These are phyloP conservation scores for Hordeum pubiflorum DNA, from an alignment of 202 grass and related monocot species.

Conservation along the genomic window DNA sequence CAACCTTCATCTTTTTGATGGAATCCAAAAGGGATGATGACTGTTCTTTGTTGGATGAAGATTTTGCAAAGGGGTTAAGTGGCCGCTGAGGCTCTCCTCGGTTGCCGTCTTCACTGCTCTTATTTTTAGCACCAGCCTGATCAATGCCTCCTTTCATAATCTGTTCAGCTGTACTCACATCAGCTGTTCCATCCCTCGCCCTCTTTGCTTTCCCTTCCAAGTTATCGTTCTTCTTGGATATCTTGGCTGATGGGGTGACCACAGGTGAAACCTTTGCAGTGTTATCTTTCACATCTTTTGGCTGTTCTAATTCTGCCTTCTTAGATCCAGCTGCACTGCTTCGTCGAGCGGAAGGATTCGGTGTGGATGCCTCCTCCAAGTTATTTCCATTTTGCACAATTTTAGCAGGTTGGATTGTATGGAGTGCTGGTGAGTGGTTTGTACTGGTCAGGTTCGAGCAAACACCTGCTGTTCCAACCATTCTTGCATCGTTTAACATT, in stretches of 20 bases:
- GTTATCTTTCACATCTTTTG: background rate
- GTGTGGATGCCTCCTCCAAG: background rate
- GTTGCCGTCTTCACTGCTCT: background rate
- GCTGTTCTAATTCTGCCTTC: constrained; percentile 24
- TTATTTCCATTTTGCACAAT: constrained; percentile 17
- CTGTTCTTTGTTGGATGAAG: constrained; percentile 37
- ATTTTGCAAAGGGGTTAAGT: constrained; percentile 61
- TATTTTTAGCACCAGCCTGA: background rate
- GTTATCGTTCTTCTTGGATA: constrained; percentile 20
- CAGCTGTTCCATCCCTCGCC: background rate
- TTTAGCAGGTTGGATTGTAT: constrained; percentile 4
- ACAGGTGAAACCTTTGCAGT: constrained; percentile 9
- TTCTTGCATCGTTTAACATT: constrained; percentile 23
- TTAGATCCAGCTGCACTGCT: constrained; percentile 22
- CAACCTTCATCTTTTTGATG: constrained; percentile 61
- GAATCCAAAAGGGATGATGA: constrained; percentile 53
- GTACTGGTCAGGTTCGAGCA: constrained; percentile 13
- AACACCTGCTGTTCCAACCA: background rate
- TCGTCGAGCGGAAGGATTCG: background rate
- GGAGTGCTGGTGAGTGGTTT: constrained; percentile 6
- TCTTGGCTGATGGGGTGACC: constrained; percentile 17
- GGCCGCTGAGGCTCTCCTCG: constrained; percentile 28
- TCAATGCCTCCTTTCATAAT: background rate
- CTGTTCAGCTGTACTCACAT: background rate
- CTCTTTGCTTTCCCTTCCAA: constrained; percentile 15